Conservation (phyloP, 805 yeast genomes). For the Ogataea trehaloabstinens region DNA sequence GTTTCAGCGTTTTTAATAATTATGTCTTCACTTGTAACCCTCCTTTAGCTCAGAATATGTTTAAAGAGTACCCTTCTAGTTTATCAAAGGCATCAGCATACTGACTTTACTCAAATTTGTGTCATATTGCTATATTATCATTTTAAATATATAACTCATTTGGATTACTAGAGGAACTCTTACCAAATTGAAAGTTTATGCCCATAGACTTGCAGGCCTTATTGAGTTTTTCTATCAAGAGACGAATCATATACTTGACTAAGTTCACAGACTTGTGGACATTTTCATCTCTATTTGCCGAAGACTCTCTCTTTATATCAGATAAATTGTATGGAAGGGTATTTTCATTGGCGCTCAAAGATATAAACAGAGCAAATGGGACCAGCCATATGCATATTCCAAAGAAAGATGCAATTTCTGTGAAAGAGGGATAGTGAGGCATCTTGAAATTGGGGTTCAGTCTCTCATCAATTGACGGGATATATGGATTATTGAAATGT, state of each 20-base stretch:
- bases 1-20: no score
- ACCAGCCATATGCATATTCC: constrained; percentile 92
- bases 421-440: constrained; percentile 72
- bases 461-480: constrained; percentile 66
- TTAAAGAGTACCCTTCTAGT: no score
- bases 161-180: constrained; percentile 19
- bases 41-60: no score
- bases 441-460: constrained; percentile 57
- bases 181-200: constrained; percentile 41
- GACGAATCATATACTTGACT: constrained; percentile 64
- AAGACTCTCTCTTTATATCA: constrained; percentile 29
- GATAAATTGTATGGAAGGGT: constrained; percentile 57
- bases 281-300: constrained; percentile 19
- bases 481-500: constrained; percentile 68
- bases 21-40: no score
- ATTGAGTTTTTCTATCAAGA: constrained; percentile 46
- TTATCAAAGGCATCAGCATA: no score
- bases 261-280: constrained; percentile 55
- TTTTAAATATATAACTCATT: constrained; percentile 27
- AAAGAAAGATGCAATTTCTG: constrained; percentile 93
- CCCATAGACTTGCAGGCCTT: constrained; percentile 57
- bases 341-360: constrained; percentile 88
- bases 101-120: no score
- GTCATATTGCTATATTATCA: no score
- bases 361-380: constrained; percentile 89